Base-by-base conservation (phyloP, 2,329 filamentous ascomycete species). In the Trichoderma hamatum region DNA sequence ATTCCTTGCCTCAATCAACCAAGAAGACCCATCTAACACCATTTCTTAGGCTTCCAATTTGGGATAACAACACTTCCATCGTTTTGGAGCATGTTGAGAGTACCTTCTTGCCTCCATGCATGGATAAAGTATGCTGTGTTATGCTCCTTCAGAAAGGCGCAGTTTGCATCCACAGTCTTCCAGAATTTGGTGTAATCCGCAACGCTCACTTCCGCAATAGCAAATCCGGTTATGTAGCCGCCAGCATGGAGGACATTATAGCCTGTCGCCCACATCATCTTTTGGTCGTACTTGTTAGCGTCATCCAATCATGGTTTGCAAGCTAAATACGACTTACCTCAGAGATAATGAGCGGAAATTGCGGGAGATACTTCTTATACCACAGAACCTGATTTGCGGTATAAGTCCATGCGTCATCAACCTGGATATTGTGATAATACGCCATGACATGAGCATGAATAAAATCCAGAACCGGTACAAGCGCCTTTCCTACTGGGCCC, bases 361-460 rank as follows among this genome's bases (percentile, higher is more conserved):
- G 46, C 1, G 61, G 46, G 10, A 64, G 61, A 3, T 64, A 54
- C 24, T 64, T 64, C 21, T 64, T 64, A 30, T 64, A 64, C 63
- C 69, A 71, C 43, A 71, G 59, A 9, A 71, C 71, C 21, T 67
- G 60, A 49, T 65, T 60, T 32, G 69, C 60, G 3, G 71, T 71
- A 36, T 72, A 72, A 9, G 49, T 61, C 69, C 67, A 72, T 5
- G 70, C 71, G 28, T 64, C 28, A 43, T 55, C 34, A 58, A 65
- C 11, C 51, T 30, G 26, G 19, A 46, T 14, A 64, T 62, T 60
- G 26, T 69, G 71, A 16, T 71, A 72, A 24, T 72, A 72, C 3
- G 70, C 69, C 72, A 72, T 72, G 14, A 68, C 64, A 66, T 72
- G 72, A 55, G 69, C 72, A 36, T 72, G 70, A 0, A 70, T 68